A percentile compares a stretch with the other conserved stretches of the same genome.
Evolutionary conservation across 805 yeast species (phyloP).

Genomic region (Candida pini): DNA sequence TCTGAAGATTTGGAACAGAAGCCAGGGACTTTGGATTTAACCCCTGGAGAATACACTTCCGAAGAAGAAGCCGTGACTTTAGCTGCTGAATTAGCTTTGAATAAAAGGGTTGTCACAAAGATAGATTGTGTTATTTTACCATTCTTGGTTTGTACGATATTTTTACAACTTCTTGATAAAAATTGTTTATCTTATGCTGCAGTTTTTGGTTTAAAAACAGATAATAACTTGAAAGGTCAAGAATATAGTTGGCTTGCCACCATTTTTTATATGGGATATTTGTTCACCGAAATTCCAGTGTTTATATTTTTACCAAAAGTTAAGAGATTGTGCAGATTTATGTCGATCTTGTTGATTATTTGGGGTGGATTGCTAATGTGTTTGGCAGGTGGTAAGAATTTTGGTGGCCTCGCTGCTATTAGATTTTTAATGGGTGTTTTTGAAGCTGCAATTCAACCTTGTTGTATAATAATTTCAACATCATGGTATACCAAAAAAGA

Average conservation of each 20-base stretch:
- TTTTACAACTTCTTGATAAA: constrained; percentile 35
- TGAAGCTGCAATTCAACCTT: constrained; percentile 32
- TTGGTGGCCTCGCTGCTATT: constrained; percentile 40
- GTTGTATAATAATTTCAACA: constrained; percentile 31
- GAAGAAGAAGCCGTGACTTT: constrained; percentile 11
- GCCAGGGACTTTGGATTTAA: not conserved
- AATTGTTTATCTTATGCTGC: constrained; percentile 39
- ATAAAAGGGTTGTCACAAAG: constrained; percentile 16
- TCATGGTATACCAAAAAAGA: constrained; percentile 31
- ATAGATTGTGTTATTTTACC: constrained; percentile 21
- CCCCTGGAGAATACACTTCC: not conserved
- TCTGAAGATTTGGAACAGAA: not conserved
- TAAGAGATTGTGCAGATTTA: constrained; percentile 26
- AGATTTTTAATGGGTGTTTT: constrained; percentile 46
- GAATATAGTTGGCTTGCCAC: constrained; percentile 54
- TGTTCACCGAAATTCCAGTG: constrained; percentile 52
- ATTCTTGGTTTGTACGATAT: constrained; percentile 25
- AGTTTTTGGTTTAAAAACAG: constrained; percentile 37
- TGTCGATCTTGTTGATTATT: constrained; percentile 30
- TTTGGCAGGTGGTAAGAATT: constrained; percentile 40
- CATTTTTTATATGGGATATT: constrained; percentile 59
- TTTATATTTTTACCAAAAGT: constrained; percentile 27
- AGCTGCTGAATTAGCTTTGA: constrained; percentile 13
- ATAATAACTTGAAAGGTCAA: constrained; percentile 35
- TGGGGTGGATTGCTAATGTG: constrained; percentile 48